Evolutionary conservation across 2,329 filamentous ascomycete species (phyloP), one percentile per base, ranked within the genome.

Genomic region (Fusarium paranaense): DNA sequence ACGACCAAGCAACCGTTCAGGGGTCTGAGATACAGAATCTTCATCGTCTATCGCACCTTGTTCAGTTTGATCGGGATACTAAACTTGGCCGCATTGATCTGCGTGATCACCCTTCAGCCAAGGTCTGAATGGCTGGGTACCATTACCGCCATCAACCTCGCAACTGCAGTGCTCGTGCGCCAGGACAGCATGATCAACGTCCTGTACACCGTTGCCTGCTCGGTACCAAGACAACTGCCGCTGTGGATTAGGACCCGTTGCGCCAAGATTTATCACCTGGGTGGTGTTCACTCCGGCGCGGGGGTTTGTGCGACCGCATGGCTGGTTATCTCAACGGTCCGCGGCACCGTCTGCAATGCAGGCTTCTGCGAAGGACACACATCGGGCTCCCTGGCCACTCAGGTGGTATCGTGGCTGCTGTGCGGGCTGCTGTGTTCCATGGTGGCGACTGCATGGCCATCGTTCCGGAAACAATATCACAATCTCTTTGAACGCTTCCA

Each of bases 401-500:
- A 83, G 37, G 83, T 87, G 14, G 80, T 93, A 30, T 87, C 89
- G 14, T 92, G 89, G 78, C 78, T 91, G 45, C 86, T 94, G 45
- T 84, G 90, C 52, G 79, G 83, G 2, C 84, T 94, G 60, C 85
- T 93, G 73, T 76, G 89, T 64, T 78, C 84, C 42, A 92, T 95
- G 77, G 85, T 93, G 60, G 82, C 85, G 56, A 88, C 90, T 61
- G 91, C 93, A 2, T 88, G 92, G 79, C 93, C 93, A 4, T 80
- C 81, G 11, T 86, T 95, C 74, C 90, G 93, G 25, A 85, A 86
- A 74, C 87, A 85, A 56, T 85, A 87, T 71, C 93, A 95, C 83
- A 89, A 95, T 81, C 81, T 87, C 66, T 95, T 94, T 79, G 93
- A 95, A 83, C 82, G 89, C 57, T 88, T 88, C 56, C 93, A 95